Conservation (phyloP, 257 asterid species). For the Gardenia jasminoides region DNA sequence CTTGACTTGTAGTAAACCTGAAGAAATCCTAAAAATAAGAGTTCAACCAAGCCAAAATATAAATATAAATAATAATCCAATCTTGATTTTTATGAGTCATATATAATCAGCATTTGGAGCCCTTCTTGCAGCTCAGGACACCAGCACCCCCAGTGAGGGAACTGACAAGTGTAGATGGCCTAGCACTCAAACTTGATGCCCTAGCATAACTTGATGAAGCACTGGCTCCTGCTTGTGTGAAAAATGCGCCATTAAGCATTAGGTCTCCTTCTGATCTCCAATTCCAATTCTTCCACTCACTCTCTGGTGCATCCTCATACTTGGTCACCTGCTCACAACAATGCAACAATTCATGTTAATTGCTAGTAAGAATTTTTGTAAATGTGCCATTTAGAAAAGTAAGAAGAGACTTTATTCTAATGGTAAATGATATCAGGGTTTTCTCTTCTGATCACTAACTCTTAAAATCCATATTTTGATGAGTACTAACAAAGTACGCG, state of each 20-base stretch:
- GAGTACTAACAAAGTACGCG: too few relatives aligned
- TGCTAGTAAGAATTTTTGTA: too few relatives aligned
- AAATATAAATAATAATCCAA: not conserved
- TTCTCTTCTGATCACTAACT: too few relatives aligned
- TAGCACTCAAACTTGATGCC: slow-evolving; percentile 50
- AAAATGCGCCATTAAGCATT: slow-evolving; percentile 80
- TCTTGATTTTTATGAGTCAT: not conserved
- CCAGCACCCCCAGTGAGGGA: slow-evolving; percentile 38
- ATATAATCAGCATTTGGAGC: slow-evolving; percentile 35
- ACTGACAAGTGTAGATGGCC: slow-evolving; percentile 37
- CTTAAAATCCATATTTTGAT: too few relatives aligned
- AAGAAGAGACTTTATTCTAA: too few relatives aligned
- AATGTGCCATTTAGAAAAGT: not conserved
- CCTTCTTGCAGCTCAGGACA: slow-evolving; percentile 31
- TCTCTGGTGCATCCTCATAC: slow-evolving; percentile 63
- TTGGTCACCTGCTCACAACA: slow-evolving; percentile 55
- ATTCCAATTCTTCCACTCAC: slow-evolving; percentile 70
- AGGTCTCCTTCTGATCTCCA: slow-evolving; percentile 88
- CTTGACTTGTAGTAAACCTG: slow-evolving; percentile 7
- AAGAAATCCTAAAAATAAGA: not conserved
- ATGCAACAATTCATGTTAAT: not conserved
- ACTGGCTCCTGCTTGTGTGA: slow-evolving; percentile 59
- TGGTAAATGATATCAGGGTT: too few relatives aligned
- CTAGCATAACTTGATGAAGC: slow-evolving; percentile 46
- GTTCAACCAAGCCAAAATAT: slow-evolving; percentile 27